These are phyloP conservation scores for Talaromyces marneffei DNA, from an alignment of 2,329 filamentous ascomycete species.

Conservation along the genomic window DNA sequence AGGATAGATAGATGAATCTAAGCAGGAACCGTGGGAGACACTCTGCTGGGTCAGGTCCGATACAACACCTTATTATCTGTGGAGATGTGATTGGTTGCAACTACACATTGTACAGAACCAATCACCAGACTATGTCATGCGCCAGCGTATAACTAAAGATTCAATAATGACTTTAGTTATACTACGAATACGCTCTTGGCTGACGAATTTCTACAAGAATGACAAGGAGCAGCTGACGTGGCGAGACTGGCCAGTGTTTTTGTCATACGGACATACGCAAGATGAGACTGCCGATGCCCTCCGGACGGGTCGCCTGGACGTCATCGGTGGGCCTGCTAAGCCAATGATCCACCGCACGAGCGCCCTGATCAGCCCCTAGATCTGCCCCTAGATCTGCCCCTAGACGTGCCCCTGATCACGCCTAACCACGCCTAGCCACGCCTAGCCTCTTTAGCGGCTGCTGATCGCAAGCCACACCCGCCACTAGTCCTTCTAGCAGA, in stretches of 20 bases:
- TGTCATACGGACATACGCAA: background rate
- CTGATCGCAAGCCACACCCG: background rate
- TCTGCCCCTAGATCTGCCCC: background rate
- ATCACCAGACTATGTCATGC: conserved; percentile 3
- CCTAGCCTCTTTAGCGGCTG: background rate
- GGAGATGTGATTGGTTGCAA: background rate
- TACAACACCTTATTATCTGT: background rate
- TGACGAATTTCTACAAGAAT: background rate
- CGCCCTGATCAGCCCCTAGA: background rate
- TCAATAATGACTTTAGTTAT: background rate
- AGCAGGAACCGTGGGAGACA: background rate
- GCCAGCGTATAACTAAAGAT: background rate
- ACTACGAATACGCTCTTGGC: background rate
- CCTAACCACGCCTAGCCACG: too few species aligned
- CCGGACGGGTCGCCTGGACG: background rate
- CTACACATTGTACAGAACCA: background rate
- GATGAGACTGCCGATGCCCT: background rate
- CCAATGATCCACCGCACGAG: background rate
- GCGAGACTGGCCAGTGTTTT: background rate
- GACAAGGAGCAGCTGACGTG: background rate
- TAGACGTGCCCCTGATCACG: background rate
- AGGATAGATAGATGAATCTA: background rate
- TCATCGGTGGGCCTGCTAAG: background rate
- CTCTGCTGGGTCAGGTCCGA: background rate
- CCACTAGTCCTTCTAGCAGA: background rate